These are phyloP conservation scores for Coix lacrymajobi DNA, from an alignment of 176 grass and related monocot genomes.

Conservation along the genomic window DNA sequence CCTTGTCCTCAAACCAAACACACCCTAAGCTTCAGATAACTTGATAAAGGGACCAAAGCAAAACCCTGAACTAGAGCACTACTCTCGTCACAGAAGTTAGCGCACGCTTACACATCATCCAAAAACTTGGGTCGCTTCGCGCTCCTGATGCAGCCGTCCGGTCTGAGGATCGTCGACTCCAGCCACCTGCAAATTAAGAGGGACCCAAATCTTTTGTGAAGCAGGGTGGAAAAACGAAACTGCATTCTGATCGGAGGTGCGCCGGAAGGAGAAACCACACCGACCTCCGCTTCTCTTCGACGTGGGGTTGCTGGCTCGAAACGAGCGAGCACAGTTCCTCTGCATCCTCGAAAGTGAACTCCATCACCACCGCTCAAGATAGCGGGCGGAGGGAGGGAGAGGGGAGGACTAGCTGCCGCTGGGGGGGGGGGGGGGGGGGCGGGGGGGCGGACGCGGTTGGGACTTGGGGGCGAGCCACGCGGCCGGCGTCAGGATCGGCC, in stretches of 20 bases:
- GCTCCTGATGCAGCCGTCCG: background rate
- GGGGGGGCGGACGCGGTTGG: background rate
- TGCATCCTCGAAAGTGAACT: constrained; percentile 37
- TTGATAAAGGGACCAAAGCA: background rate
- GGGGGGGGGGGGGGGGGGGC: no score
- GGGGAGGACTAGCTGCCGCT: background rate
- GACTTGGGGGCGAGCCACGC: background rate
- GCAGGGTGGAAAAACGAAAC: background rate
- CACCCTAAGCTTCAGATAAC: background rate
- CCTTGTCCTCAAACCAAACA: no score
- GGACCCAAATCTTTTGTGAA: background rate
- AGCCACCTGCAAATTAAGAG: constrained; percentile 25
- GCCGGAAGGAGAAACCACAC: background rate
- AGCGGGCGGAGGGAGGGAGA: background rate
- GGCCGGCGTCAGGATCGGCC: background rate
- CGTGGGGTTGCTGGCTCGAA: background rate
- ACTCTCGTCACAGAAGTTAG: background rate
- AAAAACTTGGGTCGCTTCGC: constrained; percentile 42
- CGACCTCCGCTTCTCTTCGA: constrained; percentile 31
- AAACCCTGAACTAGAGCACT: background rate
- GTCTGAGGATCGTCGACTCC: background rate
- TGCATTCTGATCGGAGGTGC: background rate
- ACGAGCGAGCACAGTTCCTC: constrained; percentile 26
- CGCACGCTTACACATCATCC: background rate
- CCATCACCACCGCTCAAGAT: background rate